Base-by-base conservation (phyloP, 1,284 basidiomycete species). In the Phlebopus sp. region DNA sequence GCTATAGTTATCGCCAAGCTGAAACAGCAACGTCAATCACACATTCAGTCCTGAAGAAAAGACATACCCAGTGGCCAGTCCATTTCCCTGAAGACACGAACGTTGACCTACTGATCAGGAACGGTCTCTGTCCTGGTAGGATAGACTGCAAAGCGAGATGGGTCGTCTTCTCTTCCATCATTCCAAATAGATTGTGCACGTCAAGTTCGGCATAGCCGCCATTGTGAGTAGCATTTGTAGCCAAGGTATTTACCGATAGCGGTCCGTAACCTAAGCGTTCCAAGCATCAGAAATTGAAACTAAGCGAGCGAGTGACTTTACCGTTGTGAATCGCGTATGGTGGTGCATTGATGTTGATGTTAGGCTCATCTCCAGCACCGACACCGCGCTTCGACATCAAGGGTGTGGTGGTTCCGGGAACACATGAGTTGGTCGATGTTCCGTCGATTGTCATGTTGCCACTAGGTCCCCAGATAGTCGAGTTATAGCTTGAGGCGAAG, bases 321-420 rank as follows among this genome's bases (percentile, higher is more conserved):
- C 82, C 82, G 52, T 86, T 84, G 66, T 85, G 82, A 46, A 87
- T 82, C 1, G 80, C 73, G 57, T 86, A 87, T 5, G 82, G 81
- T 15, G 81, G 82, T 0, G 60, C 55, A 57, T 78, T 82, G 34
- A 83, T 62, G 56, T 82, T 67, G n/a, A 77, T 67, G 9, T 64
- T 71, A 5, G 61, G 53, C 53, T 79, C 67, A 27, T 66, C 64
- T 4, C 69, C 77, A 3, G 75, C 75, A 14, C 75, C 48, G n/a
- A 50, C n/a, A n/a, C 48, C 48, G 1, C 45, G 37, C 23, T 5
- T 32, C 8, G 31, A 13, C 31, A 32, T 2, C 13, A 15, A 13
- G 13, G 31, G 10, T 15, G 31, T 32, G 8, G 13, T 30, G 10
- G 54, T 14, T 14, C 45, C n/a, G 4, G 31, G 50, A 46, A 58